Percentiles rank a stretch among this genome's conserved stretches.
phyloP scores from a whole-genome alignment of 495 filamentous ascomycete genomes.

The Hypomontagnella submonticulosa region DNA sequence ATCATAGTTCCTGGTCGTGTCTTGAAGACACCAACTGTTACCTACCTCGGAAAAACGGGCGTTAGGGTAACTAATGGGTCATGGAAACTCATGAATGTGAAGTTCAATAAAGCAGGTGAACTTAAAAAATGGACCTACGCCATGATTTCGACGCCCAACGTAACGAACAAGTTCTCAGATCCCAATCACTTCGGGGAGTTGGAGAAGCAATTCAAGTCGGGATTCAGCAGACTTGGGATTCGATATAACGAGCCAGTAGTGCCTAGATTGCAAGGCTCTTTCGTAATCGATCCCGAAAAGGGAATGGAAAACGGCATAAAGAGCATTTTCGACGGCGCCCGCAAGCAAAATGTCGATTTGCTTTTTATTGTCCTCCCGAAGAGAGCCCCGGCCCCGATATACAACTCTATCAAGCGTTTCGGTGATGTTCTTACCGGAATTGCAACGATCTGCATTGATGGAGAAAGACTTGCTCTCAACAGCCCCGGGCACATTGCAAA shows the following conservation, averaged over 20 bases:
- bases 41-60: conserved; percentile 51
- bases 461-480: conserved; percentile 58
- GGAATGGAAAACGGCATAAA: too few relatives aligned
- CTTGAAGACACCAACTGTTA: conserved; percentile 59
- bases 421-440: conserved; percentile 69
- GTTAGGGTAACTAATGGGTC: conserved; percentile 5
- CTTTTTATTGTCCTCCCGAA: conserved; percentile 59
- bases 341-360: conserved; percentile 16
- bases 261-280: too few relatives aligned
- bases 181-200: too few relatives aligned
- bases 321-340: conserved; percentile 12
- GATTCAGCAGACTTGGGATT: too few relatives aligned
- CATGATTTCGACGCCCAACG: too few relatives aligned
- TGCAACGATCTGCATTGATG: conserved; percentile 68
- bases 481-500: conserved; percentile 66
- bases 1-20: conserved; percentile 69
- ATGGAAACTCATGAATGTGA: conserved; percentile 25
- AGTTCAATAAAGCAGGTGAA: neutral
- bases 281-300: too few relatives aligned
- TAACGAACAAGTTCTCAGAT: too few relatives aligned
- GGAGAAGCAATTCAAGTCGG: too few relatives aligned
- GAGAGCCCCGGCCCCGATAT: conserved; percentile 59
- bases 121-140: neutral
- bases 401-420: conserved; percentile 71
- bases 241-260: too few relatives aligned